Evolutionary conservation across 73 alveolate genomes (phyloP).

Genomic region (Tetrahymena elliotti): DNA sequence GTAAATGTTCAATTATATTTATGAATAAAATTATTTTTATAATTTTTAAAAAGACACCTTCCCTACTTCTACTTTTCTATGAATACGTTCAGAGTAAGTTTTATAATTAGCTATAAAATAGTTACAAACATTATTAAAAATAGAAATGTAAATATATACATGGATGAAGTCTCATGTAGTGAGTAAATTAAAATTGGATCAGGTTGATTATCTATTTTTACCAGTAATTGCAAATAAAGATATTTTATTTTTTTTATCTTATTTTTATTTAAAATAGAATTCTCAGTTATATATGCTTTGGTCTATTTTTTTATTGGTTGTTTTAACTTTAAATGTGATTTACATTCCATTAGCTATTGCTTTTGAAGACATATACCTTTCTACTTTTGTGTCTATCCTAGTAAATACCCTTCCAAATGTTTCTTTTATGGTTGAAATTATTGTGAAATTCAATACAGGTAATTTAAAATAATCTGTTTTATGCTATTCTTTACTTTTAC

Average conservation of each 20-base stretch:
- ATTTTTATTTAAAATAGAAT: neutral
- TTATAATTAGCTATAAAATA: neutral
- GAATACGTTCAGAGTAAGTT: neutral
- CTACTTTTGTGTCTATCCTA: neutral
- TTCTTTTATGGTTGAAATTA: neutral
- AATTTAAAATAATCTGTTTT: neutral
- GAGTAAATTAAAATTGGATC: neutral
- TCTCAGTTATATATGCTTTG: neutral
- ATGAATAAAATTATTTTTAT: too few species aligned
- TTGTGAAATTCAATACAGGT: neutral
- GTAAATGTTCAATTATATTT: too few species aligned
- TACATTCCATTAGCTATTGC: neutral
- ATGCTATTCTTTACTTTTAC: too few species aligned
- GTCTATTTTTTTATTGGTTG: neutral
- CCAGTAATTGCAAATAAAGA: neutral
- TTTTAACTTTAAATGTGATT: neutral
- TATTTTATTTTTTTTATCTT: neutral
- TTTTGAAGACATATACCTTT: neutral
- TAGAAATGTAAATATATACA: neutral
- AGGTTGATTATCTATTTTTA: neutral
- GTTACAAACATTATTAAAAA: neutral
- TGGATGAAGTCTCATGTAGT: neutral
- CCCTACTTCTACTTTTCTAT: neutral
- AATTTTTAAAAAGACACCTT: neutral
- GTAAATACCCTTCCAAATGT: neutral